Conservation (phyloP, 306 rosid species). For the Rubus parviflorus region DNA sequence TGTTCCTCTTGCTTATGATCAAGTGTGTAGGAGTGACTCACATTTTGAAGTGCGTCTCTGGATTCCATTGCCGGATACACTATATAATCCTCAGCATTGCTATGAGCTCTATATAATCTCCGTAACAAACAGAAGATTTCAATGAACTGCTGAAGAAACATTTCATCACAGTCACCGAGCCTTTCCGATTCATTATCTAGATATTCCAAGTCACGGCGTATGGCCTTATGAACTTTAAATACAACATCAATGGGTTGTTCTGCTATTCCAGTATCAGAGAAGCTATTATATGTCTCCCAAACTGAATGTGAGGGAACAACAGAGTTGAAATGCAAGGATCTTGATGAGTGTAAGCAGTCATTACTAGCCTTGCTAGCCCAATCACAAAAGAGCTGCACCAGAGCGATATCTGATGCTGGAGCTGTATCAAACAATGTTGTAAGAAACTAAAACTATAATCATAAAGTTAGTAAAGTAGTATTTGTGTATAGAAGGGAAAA, state of each 20-base stretch:
- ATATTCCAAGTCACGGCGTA: slow-evolving; percentile 87
- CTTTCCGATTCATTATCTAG: slow-evolving; percentile 87
- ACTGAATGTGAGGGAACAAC: slow-evolving; percentile 72
- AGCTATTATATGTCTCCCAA: slow-evolving; percentile 66
- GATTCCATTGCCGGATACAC: slow-evolving; percentile 95
- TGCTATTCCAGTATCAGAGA: slow-evolving; percentile 51
- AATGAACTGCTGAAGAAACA: slow-evolving; percentile 66
- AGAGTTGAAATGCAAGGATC: slow-evolving; percentile 55
- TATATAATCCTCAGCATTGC: slow-evolving; percentile 88
- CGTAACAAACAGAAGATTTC: slow-evolving; percentile 86
- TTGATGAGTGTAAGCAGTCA: slow-evolving; percentile 46
- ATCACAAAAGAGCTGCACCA: slow-evolving; percentile 71
- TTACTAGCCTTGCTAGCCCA: slow-evolving; percentile 85
- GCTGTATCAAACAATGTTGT: slow-evolving; percentile 46
- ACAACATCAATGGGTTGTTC: slow-evolving; percentile 91
- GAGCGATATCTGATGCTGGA: slow-evolving; percentile 70
- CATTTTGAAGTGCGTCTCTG: slow-evolving; percentile 78
- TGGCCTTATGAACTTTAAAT: slow-evolving; percentile 91
- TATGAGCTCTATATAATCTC: slow-evolving; percentile 94
- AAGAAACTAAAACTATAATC: slow-evolving; percentile 16
- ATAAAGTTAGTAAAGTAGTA: slow-evolving; percentile 1
- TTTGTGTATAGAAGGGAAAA: slow-evolving; percentile 11
- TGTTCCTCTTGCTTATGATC: slow-evolving; percentile 90
- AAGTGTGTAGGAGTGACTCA: slow-evolving; percentile 77
- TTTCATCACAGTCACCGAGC: slow-evolving; percentile 76